Percentiles rank a stretch among this genome's conserved stretches.
Evolutionary conservation across 2,329 filamentous ascomycete species (phyloP).

Genomic region (Paracoccidioides lutzii): DNA sequence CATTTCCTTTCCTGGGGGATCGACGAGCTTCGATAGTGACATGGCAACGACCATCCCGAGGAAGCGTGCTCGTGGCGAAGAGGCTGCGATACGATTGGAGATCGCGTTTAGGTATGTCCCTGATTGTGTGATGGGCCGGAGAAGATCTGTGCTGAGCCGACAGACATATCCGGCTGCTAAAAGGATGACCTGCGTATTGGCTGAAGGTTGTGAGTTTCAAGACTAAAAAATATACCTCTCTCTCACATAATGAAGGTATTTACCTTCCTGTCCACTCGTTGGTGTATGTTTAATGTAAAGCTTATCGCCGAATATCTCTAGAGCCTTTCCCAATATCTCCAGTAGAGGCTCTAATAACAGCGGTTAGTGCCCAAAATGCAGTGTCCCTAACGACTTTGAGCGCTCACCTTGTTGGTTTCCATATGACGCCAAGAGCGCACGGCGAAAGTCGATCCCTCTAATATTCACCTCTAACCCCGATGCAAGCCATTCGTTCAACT

Average conservation of each 20-base stretch:
- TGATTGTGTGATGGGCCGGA: conserved; percentile 58
- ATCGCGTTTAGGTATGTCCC: conserved; percentile 62
- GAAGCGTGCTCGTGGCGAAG: conserved; percentile 62
- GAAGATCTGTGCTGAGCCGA: conserved; percentile 49
- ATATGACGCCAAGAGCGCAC: conserved; percentile 50
- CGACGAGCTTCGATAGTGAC: conserved; percentile 51
- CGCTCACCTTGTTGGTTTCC: conserved; percentile 37
- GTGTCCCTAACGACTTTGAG: not conserved
- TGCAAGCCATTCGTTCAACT: conserved; percentile 53
- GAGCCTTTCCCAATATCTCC: conserved; percentile 44
- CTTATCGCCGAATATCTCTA: conserved; percentile 69
- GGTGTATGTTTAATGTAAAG: conserved; percentile 78
- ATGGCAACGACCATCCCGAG: conserved; percentile 83
- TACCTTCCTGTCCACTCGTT: conserved; percentile 79
- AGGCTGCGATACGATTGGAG: conserved; percentile 70
- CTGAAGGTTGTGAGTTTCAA: conserved; percentile 33
- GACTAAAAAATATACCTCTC: not conserved
- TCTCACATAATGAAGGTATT: conserved; percentile 6
- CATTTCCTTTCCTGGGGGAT: conserved; percentile 56
- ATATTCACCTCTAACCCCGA: conserved; percentile 53
- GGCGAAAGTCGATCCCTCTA: conserved; percentile 50
- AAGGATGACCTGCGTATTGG: conserved; percentile 65
- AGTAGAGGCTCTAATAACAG: conserved; percentile 19
- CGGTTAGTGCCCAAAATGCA: not conserved
- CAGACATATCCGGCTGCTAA: conserved; percentile 65